A percentile compares a stretch with the other conserved stretches of the same genome.
phyloP scores from a whole-genome alignment of 1,284 basidiomycete species.

The Gomphus bonarii region DNA sequence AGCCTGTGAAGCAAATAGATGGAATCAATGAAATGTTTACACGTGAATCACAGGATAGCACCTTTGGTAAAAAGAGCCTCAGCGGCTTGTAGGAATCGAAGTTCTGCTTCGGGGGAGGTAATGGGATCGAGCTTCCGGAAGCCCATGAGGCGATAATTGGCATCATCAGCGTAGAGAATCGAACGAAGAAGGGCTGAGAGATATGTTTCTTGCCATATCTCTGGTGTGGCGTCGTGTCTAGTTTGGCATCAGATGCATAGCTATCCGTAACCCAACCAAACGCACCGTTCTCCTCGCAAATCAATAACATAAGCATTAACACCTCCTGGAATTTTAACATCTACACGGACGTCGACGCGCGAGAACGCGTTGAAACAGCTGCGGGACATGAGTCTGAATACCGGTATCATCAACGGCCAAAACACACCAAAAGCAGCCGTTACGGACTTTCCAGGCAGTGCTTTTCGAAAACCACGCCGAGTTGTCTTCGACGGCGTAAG shows the following conservation, averaged over 20 bases:
- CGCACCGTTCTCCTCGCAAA: conserved; percentile 84
- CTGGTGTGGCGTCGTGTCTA: conserved; percentile 85
- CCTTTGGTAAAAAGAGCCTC: conserved; percentile 89
- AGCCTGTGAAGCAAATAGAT: conserved; percentile 43
- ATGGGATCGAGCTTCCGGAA: conserved; percentile 96
- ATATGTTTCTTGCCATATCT: conserved; percentile 97
- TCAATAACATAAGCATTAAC: conserved; percentile 94
- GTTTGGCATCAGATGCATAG: background rate
- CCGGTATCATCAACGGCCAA: background rate
- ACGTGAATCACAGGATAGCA: conserved; percentile 20
- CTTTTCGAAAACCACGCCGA: conserved; percentile 90
- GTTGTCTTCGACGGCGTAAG: conserved; percentile 88
- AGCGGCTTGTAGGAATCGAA: conserved; percentile 84
- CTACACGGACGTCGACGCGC: conserved; percentile 91
- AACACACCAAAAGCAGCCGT: conserved; percentile 86
- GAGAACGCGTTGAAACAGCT: conserved; percentile 99
- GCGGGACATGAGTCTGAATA: background rate
- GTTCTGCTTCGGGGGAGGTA: conserved; percentile 79
- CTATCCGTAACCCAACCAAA: conserved; percentile 11
- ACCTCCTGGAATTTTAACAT: conserved; percentile 97
- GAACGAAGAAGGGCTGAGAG: conserved; percentile 87
- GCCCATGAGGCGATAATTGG: conserved; percentile 84
- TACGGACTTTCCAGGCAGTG: conserved; percentile 84
- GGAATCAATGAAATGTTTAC: background rate
- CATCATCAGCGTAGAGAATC: conserved; percentile 93